Conservation (phyloP, 441 rosid genomes). For the Dalechampia spathulata region DNA sequence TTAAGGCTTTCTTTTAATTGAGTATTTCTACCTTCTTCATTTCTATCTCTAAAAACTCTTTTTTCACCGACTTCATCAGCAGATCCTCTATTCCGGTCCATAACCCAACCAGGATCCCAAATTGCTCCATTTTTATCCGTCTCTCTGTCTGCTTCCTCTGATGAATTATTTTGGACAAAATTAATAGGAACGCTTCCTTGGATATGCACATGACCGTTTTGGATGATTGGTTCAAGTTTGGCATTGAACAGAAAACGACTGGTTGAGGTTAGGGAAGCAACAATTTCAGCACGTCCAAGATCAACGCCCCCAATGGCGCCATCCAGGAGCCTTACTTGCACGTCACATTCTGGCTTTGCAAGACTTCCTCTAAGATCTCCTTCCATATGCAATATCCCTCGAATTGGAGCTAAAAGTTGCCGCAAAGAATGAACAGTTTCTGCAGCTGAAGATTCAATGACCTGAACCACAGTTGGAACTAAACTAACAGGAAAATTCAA, state of each 20-base stretch:
- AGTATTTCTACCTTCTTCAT: conserved; percentile 88
- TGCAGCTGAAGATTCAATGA: conserved; percentile 89
- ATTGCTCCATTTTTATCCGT: conserved; percentile 45
- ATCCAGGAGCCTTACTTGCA: conserved; percentile 93
- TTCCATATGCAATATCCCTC: conserved; percentile 96
- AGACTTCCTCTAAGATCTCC: conserved; percentile 98
- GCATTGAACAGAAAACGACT: conserved; percentile 97
- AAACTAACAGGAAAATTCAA: conserved; percentile 92
- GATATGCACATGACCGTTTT: conserved; percentile 93
- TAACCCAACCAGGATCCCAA: conserved; percentile 76
- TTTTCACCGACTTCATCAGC: conserved; percentile 47
- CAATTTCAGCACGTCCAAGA: conserved; percentile 97
- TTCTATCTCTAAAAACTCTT: conserved; percentile 62
- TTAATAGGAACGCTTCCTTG: conserved; percentile 95
- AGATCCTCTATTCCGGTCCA: conserved; percentile 56
- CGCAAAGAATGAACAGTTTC: conserved; percentile 80
- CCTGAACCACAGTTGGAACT: conserved; percentile 88
- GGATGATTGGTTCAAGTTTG: conserved; percentile 81
- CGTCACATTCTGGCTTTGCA: conserved; percentile 97
- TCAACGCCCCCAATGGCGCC: conserved; percentile 97
- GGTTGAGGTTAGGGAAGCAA: conserved; percentile 86
- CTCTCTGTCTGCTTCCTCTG: conserved; percentile 64
- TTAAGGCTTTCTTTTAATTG: conserved; percentile 89
- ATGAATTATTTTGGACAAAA: conserved; percentile 48
- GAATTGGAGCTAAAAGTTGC: conserved; percentile 84